Conservation (phyloP, 108 stramenopile genomes). For the Aurantiochytrium sp. region DNA sequence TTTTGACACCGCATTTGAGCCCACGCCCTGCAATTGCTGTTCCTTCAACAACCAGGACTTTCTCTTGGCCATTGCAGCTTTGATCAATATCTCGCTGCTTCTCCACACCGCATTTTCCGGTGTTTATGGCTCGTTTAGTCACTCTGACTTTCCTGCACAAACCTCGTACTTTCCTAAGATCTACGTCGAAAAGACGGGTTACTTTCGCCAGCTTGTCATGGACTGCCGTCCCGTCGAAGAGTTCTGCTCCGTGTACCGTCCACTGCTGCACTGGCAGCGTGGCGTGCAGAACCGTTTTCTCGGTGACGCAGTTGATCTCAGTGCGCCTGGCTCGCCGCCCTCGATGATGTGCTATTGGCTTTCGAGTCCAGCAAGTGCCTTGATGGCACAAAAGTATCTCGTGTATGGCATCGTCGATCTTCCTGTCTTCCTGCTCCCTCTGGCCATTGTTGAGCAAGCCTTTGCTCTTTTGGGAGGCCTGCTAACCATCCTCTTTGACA, state of each 20-base stretch:
- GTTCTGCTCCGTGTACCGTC: conserved; percentile 7
- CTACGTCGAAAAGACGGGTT: background rate
- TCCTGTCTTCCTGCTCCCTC: background rate
- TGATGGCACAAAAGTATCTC: background rate
- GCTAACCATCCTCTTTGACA: background rate
- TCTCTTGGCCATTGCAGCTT: background rate
- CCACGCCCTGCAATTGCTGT: background rate
- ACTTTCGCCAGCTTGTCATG: background rate
- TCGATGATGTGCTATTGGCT: conserved; percentile 1
- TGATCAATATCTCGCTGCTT: background rate
- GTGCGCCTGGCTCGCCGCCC: background rate
- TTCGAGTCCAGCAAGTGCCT: background rate
- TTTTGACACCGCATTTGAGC: background rate
- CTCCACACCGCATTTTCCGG: conserved; percentile 8
- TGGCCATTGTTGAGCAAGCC: background rate
- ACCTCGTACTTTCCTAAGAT: conserved; percentile 4
- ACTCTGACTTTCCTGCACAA: background rate
- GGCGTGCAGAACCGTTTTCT: background rate
- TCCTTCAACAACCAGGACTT: background rate
- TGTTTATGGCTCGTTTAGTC: background rate
- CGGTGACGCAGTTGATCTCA: background rate
- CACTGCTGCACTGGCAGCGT: conserved; percentile 12
- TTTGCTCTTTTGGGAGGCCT: background rate
- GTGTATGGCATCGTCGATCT: background rate
- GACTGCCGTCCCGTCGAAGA: background rate